Base-by-base conservation (phyloP, 257 asterid genomes). In the Solanum rostratum region DNA sequence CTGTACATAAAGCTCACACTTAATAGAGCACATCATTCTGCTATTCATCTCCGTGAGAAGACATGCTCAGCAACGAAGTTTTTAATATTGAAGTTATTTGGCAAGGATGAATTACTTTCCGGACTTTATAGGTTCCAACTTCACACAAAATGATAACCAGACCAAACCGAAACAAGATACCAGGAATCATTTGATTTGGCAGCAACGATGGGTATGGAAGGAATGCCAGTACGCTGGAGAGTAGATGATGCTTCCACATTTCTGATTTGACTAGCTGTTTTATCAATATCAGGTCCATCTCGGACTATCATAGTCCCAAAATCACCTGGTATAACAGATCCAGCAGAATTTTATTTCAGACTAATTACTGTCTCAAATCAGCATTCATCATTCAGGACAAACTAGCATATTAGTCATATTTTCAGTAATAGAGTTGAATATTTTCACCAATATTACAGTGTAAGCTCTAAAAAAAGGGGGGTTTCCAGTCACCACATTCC, bases 301-400 rank as follows among this genome's bases (percentile, higher is more conserved):
- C 88, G 96, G 87, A 94, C 87, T 87, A 95, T 84, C 69, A 96
- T 88, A 13, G 99, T 96, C 86, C 98, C 97, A 90, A 91, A 94
- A 86, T 93, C 98, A 93, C 94, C 99, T 96, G 91, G 83, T 69
- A 82, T 85, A 80, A 86, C 57, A 84, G 50, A 53, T 57, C 76
- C 69, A 37, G 29, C 73, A 80, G 84, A 79, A 57, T 13, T 57
- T 79, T 59, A n/a, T 20, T 4, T 68, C 59, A 65, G 50, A 43
- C 50, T 80, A 49, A 79, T 49, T 55, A 30, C 39, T 41, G 27
- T 22, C 66, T 73, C 46, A 62, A 55, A 60, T 63, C 63, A 73
- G 54, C 62, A 19, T 16, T 13, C 59, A 22, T 41, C 63, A 5
- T 68, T 68, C 63, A 50, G 63, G 82, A 78, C 45, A 52, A 78